Evolutionary conservation across 2,329 filamentous ascomycete species (phyloP).

Genomic region (Pestalotiopsis sp.): DNA sequence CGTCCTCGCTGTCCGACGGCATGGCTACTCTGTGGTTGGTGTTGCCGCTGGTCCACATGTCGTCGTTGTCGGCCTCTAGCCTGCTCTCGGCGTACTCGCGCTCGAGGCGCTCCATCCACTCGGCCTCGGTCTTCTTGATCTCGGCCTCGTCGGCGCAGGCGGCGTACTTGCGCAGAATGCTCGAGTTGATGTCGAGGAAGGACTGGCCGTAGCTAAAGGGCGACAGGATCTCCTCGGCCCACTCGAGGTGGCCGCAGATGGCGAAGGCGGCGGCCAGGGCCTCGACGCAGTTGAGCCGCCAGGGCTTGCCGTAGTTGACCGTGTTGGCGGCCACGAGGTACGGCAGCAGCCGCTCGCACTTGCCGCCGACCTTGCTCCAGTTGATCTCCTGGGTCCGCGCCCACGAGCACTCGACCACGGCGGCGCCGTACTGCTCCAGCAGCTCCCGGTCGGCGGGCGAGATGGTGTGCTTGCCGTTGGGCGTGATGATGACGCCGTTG

Average conservation of each 20-base stretch:
- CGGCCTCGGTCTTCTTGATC: conserved; percentile 81
- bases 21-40: conserved; percentile 67
- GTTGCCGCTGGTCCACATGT: conserved; percentile 92
- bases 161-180: conserved; percentile 81
- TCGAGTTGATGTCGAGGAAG: conserved; percentile 89
- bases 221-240: conserved; percentile 81
- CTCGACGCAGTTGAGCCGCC: conserved; percentile 94
- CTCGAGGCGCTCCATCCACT: conserved; percentile 89
- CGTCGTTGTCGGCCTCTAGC: conserved; percentile 65
- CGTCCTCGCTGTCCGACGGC: conserved; percentile 56
- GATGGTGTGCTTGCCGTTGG: conserved; percentile 85
- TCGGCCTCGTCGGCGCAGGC: conserved; percentile 80
- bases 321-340: conserved; percentile 96
- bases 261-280: conserved; percentile 89
- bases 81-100: conserved; percentile 84
- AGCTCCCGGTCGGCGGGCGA: conserved; percentile 82
- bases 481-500: conserved; percentile 89
- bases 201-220: conserved; percentile 87
- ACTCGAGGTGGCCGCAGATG: conserved; percentile 89
- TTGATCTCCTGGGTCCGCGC: conserved; percentile 89
- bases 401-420: conserved; percentile 97
- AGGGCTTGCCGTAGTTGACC: conserved; percentile 96
- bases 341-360: conserved; percentile 86
- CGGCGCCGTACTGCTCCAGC: conserved; percentile 86
- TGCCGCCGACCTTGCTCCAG: conserved; percentile 88